Base-by-base conservation (phyloP, 1,284 basidiomycete species). In the Melampsora americana region DNA sequence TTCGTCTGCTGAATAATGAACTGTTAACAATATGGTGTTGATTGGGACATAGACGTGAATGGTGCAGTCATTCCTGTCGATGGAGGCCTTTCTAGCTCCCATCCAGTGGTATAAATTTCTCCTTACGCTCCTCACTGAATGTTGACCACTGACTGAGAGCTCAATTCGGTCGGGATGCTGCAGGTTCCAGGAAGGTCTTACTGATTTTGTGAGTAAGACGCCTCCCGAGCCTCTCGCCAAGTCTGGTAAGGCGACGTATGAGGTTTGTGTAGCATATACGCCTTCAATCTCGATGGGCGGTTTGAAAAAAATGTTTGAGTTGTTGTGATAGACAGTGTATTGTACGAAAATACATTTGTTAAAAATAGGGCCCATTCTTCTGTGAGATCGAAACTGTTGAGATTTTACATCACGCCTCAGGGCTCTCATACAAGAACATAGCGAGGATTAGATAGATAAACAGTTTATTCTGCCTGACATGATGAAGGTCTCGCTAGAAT, bases 11-110 rank as follows among this genome's bases (percentile, higher is more conserved):
- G 50, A 53, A 53, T 53, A 5, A 5, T 5, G 16, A 20, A 62
- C 5, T 28, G 60, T 62, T 62, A 32, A 62, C 26, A 62, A 18
- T 14, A 20, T 28, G 5, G 7, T n/a, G 9, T 20, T 39, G 18
- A 42, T 66, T 66, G 7, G 30, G 39, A 42, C 12, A 35, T 60
- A 70, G 69, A 82, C 69, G 79, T 82, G 61, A 82, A 80, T 53
- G 81, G 81, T 44, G 73, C 81, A 0, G 81, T 79, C 18, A 77
- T 82, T 67, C 81, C 81, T 20, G 80, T 82, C 46, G 80, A 81
- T 67, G 81, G 81, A 53, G 81, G 81, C 2, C 77, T 82, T 20
- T 73, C 79, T n/a, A 81, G 81, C n/a, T 78, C 78, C 18, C 76
- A 80, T 60, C 81, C 81, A 61, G 80, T 81, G 53, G 80, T 81